phyloP scores from a whole-genome alignment of 176 grass and related monocot species.

The Triticum timopheevii region DNA sequence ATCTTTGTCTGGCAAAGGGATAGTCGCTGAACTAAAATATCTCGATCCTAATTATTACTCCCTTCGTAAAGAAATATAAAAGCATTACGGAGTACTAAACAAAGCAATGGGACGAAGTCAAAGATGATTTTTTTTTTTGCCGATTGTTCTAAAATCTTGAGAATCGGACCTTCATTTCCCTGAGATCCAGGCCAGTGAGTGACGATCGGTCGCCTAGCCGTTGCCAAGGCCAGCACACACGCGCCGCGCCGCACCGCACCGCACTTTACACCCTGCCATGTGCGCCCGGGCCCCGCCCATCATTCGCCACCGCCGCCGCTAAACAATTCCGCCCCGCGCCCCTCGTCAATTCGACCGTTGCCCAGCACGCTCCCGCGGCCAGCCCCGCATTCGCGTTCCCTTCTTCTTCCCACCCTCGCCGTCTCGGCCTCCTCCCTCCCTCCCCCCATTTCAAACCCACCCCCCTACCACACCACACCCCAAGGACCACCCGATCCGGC shows the following conservation, averaged over 20 bases:
- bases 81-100: too few species aligned
- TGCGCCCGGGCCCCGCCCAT: background rate
- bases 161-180: too few species aligned
- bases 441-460: slow-evolving; percentile 26
- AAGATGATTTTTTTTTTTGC: too few species aligned
- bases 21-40: too few species aligned
- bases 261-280: background rate
- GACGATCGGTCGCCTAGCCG: background rate
- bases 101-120: too few species aligned
- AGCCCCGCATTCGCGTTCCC: background rate
- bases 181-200: too few species aligned
- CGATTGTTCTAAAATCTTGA: too few species aligned
- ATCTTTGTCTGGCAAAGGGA: too few species aligned
- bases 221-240: background rate
- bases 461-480: background rate
- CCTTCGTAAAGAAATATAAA: too few species aligned
- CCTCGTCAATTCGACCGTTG: slow-evolving; percentile 15
- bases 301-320: background rate
- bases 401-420: background rate
- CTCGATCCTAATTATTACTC: too few species aligned
- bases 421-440: background rate
- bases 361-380: background rate
- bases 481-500: background rate
- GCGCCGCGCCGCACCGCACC: background rate
- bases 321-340: background rate